Evolutionary conservation across 805 yeast genomes (phyloP).

Genomic region (Ogataea nonfermentans): DNA sequence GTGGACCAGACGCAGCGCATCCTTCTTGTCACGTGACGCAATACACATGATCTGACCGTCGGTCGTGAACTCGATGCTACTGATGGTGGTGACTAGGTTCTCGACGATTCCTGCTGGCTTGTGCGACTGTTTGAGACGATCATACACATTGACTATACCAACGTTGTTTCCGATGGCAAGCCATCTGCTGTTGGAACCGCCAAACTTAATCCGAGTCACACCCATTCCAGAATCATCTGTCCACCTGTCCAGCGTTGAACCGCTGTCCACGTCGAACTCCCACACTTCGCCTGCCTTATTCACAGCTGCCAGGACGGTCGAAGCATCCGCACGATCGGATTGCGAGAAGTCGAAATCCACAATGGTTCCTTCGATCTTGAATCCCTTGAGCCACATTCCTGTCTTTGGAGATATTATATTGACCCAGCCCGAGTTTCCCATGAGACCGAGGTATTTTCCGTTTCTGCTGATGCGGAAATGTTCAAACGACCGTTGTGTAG

Average conservation of each 20-base stretch:
- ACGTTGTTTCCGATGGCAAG: slow-evolving; percentile 84
- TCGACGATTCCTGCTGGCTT: slow-evolving; percentile 66
- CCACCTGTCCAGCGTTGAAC: slow-evolving; percentile 67
- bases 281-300: slow-evolving; percentile 83
- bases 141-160: slow-evolving; percentile 89
- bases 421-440: slow-evolving; percentile 90
- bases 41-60: slow-evolving; percentile 90
- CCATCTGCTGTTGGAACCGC: slow-evolving; percentile 72
- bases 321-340: slow-evolving; percentile 31
- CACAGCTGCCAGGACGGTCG: slow-evolving; percentile 50
- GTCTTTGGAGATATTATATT: slow-evolving; percentile 72
- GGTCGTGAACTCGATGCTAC: slow-evolving; percentile 67
- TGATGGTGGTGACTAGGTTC: slow-evolving; percentile 77
- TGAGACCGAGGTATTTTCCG: slow-evolving; percentile 70
- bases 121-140: slow-evolving; percentile 38
- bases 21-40: slow-evolving; percentile 82
- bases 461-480: slow-evolving; percentile 72
- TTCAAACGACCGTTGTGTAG: slow-evolving; percentile 83
- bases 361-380: slow-evolving; percentile 83
- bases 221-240: slow-evolving; percentile 83
- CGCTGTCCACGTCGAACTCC: slow-evolving; percentile 65
- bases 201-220: slow-evolving; percentile 70
- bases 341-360: slow-evolving; percentile 73
- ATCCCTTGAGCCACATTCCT: slow-evolving; percentile 86
- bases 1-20: slow-evolving; percentile 83